These are phyloP conservation scores for Helianthus tuberosus DNA, from an alignment of 129 eudicot genomes.

Conservation along the genomic window DNA sequence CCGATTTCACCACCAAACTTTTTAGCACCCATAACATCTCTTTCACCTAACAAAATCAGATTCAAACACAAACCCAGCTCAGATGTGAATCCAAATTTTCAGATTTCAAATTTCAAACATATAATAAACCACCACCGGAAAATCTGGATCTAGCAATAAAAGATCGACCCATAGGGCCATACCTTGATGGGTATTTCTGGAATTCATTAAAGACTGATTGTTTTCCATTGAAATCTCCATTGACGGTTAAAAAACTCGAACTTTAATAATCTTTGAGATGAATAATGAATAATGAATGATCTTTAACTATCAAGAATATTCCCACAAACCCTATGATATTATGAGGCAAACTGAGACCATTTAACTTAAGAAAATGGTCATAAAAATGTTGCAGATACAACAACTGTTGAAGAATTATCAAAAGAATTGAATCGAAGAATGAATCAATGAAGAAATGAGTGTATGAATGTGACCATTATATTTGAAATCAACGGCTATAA, in stretches of 20 bases:
- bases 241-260: constrained; percentile 29
- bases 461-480: constrained; percentile 38
- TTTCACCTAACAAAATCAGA: constrained; percentile 26
- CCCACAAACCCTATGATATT: constrained; percentile 26
- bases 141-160: constrained; percentile 19
- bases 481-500: constrained; percentile 87
- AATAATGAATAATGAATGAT: neutral
- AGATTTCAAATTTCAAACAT: neutral
- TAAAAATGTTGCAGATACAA: constrained; percentile 18
- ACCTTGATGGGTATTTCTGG: constrained; percentile 53
- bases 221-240: constrained; percentile 53
- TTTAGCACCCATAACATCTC: constrained; percentile 39
- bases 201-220: constrained; percentile 44
- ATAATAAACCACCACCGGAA: neutral
- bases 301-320: constrained; percentile 22
- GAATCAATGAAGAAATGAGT: constrained; percentile 21
- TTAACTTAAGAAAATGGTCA: neutral
- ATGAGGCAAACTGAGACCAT: constrained; percentile 33
- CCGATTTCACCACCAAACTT: constrained; percentile 58
- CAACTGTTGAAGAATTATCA: constrained; percentile 11
- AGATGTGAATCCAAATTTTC: neutral
- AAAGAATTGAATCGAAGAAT: neutral
- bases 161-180: constrained; percentile 12
- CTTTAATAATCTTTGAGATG: constrained; percentile 15
- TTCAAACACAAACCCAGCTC: constrained; percentile 13